Evolutionary conservation across 2,329 filamentous ascomycete species (phyloP), one percentile per base, ranked within the genome.

Genomic region (Trichoderma breve): DNA sequence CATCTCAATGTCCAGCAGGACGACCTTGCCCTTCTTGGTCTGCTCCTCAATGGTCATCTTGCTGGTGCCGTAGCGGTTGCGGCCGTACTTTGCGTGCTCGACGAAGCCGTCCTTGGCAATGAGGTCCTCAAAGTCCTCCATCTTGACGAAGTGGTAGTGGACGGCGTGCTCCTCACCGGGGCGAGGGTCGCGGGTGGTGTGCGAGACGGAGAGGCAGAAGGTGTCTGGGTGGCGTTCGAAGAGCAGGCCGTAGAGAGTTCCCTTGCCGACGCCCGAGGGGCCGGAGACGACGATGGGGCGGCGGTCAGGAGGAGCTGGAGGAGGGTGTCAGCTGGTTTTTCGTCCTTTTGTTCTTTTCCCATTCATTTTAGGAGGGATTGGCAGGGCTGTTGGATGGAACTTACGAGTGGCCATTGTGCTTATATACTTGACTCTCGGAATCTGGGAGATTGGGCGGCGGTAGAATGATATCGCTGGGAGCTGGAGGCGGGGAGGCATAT

Each of bases 1-100:
- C 93, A 98, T 97, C 86, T 98, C 95, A 79, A 98, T 98, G 81
- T 98, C 95, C 76, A 98, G 84, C 62, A 98, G 90, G 73, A 95
- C 95, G 55, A 94, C 89, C 78, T 87, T 87, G 21, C 90, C 91
- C 83, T 91, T 89, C 73, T 89, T 87, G 2, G 88, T 88, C 80
- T 95, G 90, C 78, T 93, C 89, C 81, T 91, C 88, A 74, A 97
- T 93, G 32, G 93, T 93, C 81, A 87, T 86, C 78, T 93, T 90
- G 80, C 90, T 93, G 6, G 94, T 97, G 71, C 95, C 95, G 83
- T 98, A 98, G 78, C 89, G 85, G 83, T 98, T 97, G 70, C 90
- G 91, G 53, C 94, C 91, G 81, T 97, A 98, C 80, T 92, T 85
- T 70, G 95, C 95, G 84, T 92, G 83, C 86, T 98, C 95, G 74